Evolutionary conservation across 192 early-diverging fungal genomes (phyloP), one percentile per base, ranked within the genome.

Genomic region (Gonapodya sp.): DNA sequence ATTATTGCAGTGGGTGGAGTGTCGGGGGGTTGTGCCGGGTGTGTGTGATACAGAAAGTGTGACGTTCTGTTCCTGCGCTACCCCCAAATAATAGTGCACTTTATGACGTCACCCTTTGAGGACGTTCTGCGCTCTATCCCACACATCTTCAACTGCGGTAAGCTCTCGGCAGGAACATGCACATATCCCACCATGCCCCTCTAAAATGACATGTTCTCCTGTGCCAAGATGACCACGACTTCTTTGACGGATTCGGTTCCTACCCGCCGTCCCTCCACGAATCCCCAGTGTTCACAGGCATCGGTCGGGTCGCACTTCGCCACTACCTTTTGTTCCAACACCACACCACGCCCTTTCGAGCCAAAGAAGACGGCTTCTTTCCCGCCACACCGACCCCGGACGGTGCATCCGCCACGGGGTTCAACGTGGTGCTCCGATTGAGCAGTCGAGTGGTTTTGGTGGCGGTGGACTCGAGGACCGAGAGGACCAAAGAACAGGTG

Each of bases 291-390:
- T 93, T 94, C 86, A 87, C 90, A 83, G 90, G 92, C 88, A 92
- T 95, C 79, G 91, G 89, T 82, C 85, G 89, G 35, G 85, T 91
- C 36, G 94, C 94, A 1, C 84, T 88, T 80, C 90, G 91, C 30
- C 94, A 94, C 86, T 95, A 93, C 87, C 88, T 92, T 78, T 83
- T 96, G 79, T 96, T 93, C 89, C 95, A 96, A 87, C 92, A 92
- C 0, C 93, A 95, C 81, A 89, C 92, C 31, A 95, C 88, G 31
- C 82, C 89, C 31, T 18, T 33, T 0, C n/a, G 81, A 14, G 82
- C 75, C 2, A 18, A 75, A 16, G 82, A 83, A 35, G 64, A 35
- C 73, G 73, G 82, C 33, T 83, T 83, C 16, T 84, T 81, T 35
- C 77, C 83, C 35, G 78, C 73, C 33, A 35, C 81, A 18, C 74